Percentiles rank a stretch among this genome's conserved stretches.
Evolutionary conservation across 805 yeast genomes (phyloP).

Genomic region (Groenewaldozyma salmanticensis): DNA sequence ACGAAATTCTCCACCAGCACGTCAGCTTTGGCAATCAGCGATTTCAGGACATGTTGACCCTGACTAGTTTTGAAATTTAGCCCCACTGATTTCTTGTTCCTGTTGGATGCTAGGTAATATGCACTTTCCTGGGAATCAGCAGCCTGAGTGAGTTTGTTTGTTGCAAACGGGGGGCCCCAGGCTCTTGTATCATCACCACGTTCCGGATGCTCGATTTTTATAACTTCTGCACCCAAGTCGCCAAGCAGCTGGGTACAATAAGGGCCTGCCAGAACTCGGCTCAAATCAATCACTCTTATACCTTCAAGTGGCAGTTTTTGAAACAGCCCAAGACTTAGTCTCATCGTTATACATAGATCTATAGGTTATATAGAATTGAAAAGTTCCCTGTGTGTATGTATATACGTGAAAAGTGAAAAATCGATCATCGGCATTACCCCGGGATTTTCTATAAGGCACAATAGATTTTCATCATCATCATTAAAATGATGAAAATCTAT

Average conservation of each 20-base stretch:
- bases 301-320: constrained; percentile 26
- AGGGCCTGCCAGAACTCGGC: constrained; percentile 36
- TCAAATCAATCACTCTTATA: constrained; percentile 29
- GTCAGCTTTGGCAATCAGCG: constrained; percentile 25
- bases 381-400: too few species aligned
- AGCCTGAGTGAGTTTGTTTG: constrained; percentile 4
- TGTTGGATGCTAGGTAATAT: constrained; percentile 29
- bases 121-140: constrained; percentile 26
- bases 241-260: constrained; percentile 32
- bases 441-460: too few species aligned
- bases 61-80: constrained; percentile 26
- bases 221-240: constrained; percentile 35
- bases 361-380: too few species aligned
- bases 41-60: constrained; percentile 27
- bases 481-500: too few species aligned
- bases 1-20: constrained; percentile 32
- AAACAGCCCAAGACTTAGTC: background rate
- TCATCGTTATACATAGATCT: too few species aligned
- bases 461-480: too few species aligned
- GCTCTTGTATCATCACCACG: constrained; percentile 36
- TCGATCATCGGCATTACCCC: too few species aligned
- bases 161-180: constrained; percentile 37
- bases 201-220: constrained; percentile 33
- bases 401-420: too few species aligned
- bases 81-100: constrained; percentile 32